Evolutionary conservation across 2,329 filamentous ascomycete species (phyloP).

Genomic region (Pleoardoris graminearum): DNA sequence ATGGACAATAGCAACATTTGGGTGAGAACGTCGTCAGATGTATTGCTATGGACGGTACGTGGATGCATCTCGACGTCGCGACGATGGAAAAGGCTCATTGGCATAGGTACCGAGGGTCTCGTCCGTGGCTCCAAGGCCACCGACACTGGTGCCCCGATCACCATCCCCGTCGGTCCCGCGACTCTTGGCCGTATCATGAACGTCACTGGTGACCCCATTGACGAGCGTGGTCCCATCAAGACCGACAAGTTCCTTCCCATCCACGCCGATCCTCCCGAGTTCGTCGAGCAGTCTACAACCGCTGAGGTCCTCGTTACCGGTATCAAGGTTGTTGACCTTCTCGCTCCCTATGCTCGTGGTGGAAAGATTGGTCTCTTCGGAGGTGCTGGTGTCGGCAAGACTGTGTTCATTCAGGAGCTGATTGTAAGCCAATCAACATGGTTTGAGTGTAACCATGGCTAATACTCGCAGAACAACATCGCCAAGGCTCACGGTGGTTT

Average conservation of each 20-base stretch:
- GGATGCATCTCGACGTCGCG: neutral
- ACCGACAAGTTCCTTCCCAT: constrained; percentile 83
- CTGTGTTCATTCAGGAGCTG: constrained; percentile 99
- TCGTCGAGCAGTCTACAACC: constrained; percentile 92
- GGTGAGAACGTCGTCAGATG: constrained; percentile 98
- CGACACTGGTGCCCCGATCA: constrained; percentile 95
- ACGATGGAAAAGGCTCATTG: constrained; percentile 23
- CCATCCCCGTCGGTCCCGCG: constrained; percentile 88
- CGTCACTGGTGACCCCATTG: constrained; percentile 99
- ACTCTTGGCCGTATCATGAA: constrained; percentile 99
- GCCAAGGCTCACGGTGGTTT: constrained; percentile 99
- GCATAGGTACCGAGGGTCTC: constrained; percentile 95
- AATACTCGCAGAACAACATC: constrained; percentile 83
- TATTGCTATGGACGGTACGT: constrained; percentile 99
- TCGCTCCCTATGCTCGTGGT: constrained; percentile 99
- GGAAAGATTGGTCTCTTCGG: constrained; percentile 99
- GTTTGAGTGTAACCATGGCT: constrained; percentile 15
- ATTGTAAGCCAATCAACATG: constrained; percentile 64
- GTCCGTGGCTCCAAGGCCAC: constrained; percentile 82
- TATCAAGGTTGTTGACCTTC: constrained; percentile 99
- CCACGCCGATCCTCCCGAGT: constrained; percentile 89
- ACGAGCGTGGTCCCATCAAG: constrained; percentile 99
- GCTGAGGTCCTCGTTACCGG: constrained; percentile 97
- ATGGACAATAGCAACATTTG: constrained; percentile 81
- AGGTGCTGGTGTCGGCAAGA: constrained; percentile 99